Conservation (phyloP, 805 yeast genomes). For the Metschnikowia santaceciliae region DNA sequence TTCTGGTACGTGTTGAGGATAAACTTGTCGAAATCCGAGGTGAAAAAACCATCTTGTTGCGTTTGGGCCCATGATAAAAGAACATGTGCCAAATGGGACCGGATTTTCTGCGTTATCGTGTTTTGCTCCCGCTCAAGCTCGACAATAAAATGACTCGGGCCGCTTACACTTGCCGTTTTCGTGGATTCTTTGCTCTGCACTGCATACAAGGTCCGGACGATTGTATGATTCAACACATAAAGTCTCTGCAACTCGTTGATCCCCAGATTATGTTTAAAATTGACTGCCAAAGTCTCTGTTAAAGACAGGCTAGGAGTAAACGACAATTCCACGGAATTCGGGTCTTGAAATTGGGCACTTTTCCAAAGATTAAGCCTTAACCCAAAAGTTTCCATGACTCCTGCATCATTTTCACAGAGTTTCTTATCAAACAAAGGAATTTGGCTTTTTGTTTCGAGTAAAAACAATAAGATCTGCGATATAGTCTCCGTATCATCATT, state of each 20-base stretch:
- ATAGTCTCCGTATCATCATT: not conserved
- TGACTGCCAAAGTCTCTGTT: constrained; percentile 6
- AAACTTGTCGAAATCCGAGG: constrained; percentile 21
- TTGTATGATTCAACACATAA: constrained; percentile 21
- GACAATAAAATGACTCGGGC: constrained; percentile 4
- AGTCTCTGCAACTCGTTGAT: constrained; percentile 21
- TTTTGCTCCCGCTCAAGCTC: constrained; percentile 18
- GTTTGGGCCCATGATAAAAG: constrained; percentile 14
- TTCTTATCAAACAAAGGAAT: not conserved
- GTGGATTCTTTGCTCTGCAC: constrained; percentile 9
- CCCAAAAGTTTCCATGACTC: constrained; percentile 12
- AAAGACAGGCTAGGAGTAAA: constrained; percentile 2
- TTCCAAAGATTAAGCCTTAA: constrained; percentile 18
- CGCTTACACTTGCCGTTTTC: not conserved
- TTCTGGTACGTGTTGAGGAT: constrained; percentile 18
- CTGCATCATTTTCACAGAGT: not conserved
- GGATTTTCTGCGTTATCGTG: constrained; percentile 15
- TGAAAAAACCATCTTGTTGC: not conserved
- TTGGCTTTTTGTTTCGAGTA: not conserved
- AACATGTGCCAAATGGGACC: constrained; percentile 19
- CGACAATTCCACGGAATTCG: not conserved
- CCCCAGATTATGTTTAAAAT: constrained; percentile 18
- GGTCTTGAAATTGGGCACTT: constrained; percentile 5
- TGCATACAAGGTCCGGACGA: constrained; percentile 12
- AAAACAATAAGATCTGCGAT: not conserved